Base-by-base conservation (phyloP, 352 stramenopile genomes). In the Phytophthora pinifolia region DNA sequence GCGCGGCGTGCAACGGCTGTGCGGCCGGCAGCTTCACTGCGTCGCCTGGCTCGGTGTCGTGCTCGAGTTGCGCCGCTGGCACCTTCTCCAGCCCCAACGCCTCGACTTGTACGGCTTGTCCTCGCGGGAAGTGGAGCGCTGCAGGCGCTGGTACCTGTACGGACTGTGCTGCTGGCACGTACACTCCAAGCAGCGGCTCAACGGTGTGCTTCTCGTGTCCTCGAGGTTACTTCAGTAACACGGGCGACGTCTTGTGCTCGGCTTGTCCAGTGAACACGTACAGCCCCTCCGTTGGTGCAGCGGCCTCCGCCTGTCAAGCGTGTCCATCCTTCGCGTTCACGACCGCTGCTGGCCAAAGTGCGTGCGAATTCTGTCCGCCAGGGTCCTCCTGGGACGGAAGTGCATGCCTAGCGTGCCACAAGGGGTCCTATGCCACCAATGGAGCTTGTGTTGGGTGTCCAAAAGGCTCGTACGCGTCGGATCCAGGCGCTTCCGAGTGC, bases 141-240 rank as follows among this genome's bases (percentile, higher is more conserved):
- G 29, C 14, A 17, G 65, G 65, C 10, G 63, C 73, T 20, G 46
- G 65, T 0, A 38, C 37, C 8, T 92, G 81, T 45, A 51, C 32
- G 6, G 54, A 59, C 45, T 92, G 79, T 30, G 35, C 60, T 1
- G 60, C 68, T 9, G 82, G 82, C 0, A 72, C 72, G 25, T 89
- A 79, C 25, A 73, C 62, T 0, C 71, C 82, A 17, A 65, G 43
- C 29, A 69, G 42, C 4, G 72, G 76, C 2, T 77, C 72, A 8
- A 50, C 56, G 0, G 35, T 54, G 0, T 92, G 82, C 29, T 79
- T 74, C 20, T 53, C 68, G 15, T 92, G 82, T 34, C 77, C 79
- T 0, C 52, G 59, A 45, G 82, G 82, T 5, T 86, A 83, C 53
- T 87, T 73, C 65, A 89, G 79, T 43, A 70, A 76, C 44, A n/a